Base-by-base conservation (phyloP, 768 basidiomycete genomes). In the Mycena vitilis region DNA sequence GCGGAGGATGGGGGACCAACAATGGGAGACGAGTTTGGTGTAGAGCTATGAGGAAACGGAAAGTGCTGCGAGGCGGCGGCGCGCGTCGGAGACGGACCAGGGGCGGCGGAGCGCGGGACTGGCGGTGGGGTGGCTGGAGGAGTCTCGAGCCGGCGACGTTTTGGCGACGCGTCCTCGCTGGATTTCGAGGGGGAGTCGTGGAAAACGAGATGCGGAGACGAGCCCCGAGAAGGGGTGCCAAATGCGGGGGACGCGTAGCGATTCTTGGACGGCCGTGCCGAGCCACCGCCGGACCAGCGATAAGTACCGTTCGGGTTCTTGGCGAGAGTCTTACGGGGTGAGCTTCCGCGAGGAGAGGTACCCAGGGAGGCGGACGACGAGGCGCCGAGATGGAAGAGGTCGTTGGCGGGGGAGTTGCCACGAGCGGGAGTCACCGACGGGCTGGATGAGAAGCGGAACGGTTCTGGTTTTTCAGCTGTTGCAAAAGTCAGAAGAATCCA, bases 271-370 rank as follows among this genome's bases (percentile, higher is more conserved):
- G 81, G 25, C 73, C 61, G 22, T 83, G 93, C 88, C 72, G 91
- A 93, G 49, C 92, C 92, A 38, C 82, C 90, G n/a, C 93, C 93
- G 71, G 89, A 86, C 90, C 90, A 93, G 55, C 84, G 84, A 77
- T 91, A 91, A 40, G 80, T 74, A 23, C 93, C 93, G 74, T 94
- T 95, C 0, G 93, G 93, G 73, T 95, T 95, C 75, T 81, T 87
- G 23, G 84, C 75, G 9, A 94, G 79, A 12, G 84, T 88, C 74
- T 85, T 89, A 20, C 84, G 84, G 6, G 88, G 82, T 18, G 84
- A 75, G 22, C 82, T 71, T 2, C 79, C 76, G 15, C 40, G 84
- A 7, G 88, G 82, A 18, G 84, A 75, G 22, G 81, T 71, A 1
- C 79, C 76, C n/a, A 73, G 66, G 56, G 72, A 34, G 61, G 30